These are phyloP conservation scores for Mrakia frigida DNA, from an alignment of 768 basidiomycete genomes.

Conservation along the genomic window DNA sequence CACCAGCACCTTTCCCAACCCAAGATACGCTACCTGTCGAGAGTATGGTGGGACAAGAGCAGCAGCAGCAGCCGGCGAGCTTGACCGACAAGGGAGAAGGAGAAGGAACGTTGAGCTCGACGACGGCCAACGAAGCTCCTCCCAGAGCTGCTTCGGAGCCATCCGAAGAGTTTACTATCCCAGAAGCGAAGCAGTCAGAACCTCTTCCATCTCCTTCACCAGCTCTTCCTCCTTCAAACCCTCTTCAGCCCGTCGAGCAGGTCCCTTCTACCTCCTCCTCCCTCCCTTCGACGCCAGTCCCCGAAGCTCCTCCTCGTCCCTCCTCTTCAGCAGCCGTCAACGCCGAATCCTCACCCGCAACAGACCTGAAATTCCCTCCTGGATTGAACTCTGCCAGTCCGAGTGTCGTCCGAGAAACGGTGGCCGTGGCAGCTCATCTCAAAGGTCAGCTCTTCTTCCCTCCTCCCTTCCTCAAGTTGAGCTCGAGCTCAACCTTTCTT, in stretches of 20 bases:
- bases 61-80: background rate
- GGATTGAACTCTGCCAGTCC: constrained; percentile 38
- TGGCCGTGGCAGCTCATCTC: constrained; percentile 38
- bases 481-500: background rate
- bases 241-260: background rate
- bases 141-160: background rate
- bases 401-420: constrained; percentile 38
- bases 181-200: background rate
- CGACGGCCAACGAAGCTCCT: background rate
- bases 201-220: background rate
- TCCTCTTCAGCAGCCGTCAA: background rate
- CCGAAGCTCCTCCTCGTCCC: background rate
- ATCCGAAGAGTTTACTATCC: background rate
- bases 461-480: background rate
- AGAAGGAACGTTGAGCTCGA: background rate
- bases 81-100: background rate
- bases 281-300: background rate
- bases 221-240: background rate
- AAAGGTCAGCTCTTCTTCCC: constrained; percentile 35
- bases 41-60: background rate
- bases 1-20: background rate
- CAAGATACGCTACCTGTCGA: too few species aligned
- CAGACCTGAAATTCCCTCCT: constrained; percentile 33
- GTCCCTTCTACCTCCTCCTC: background rate
- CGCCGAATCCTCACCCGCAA: background rate